These are phyloP conservation scores for Clarireedia monteithiana DNA, from an alignment of 2,329 filamentous ascomycete genomes.

Conservation along the genomic window DNA sequence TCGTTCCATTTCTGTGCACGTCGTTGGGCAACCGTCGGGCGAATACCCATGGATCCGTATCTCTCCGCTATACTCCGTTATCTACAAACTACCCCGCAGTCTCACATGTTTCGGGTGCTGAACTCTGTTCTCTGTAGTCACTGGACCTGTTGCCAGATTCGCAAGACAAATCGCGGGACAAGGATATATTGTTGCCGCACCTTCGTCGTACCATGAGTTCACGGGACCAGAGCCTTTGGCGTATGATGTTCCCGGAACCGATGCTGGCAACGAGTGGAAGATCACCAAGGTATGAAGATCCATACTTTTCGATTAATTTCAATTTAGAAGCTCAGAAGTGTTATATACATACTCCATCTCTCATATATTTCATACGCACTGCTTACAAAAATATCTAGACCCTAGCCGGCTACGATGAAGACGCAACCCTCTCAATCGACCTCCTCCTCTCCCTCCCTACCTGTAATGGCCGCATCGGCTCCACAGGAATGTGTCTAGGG, in stretches of 20 bases:
- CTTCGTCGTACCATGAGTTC: slow-evolving; percentile 91
- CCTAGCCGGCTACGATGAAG: slow-evolving; percentile 78
- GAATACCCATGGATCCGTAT: not conserved
- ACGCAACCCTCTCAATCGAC: slow-evolving; percentile 61
- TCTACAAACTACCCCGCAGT: not conserved
- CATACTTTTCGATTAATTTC: not conserved
- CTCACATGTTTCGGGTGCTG: slow-evolving; percentile 5
- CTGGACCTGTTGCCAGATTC: slow-evolving; percentile 82
- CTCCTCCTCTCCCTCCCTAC: slow-evolving; percentile 63
- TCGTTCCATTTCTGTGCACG: not conserved
- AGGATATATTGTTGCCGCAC: slow-evolving; percentile 87
- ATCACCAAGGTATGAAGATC: slow-evolving; percentile 55
- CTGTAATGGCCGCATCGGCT: slow-evolving; percentile 73
- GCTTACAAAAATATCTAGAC: slow-evolving; percentile 43
- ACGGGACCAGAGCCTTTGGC: slow-evolving; percentile 73
- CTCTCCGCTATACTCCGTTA: slow-evolving; percentile 5
- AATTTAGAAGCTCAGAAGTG: not conserved
- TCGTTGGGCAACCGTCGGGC: too few species aligned
- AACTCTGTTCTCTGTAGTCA: slow-evolving; percentile 47
- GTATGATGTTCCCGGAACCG: slow-evolving; percentile 83
- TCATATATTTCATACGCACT: not conserved
- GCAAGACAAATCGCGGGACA: slow-evolving; percentile 86
- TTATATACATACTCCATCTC: not conserved
- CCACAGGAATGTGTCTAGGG: slow-evolving; percentile 87
- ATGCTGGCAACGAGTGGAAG: slow-evolving; percentile 82